Percentiles rank a stretch among this genome's conserved stretches.
Evolutionary conservation across 1,139 yeast species (phyloP).

Genomic region (Zygosaccharomyces sapae): DNA sequence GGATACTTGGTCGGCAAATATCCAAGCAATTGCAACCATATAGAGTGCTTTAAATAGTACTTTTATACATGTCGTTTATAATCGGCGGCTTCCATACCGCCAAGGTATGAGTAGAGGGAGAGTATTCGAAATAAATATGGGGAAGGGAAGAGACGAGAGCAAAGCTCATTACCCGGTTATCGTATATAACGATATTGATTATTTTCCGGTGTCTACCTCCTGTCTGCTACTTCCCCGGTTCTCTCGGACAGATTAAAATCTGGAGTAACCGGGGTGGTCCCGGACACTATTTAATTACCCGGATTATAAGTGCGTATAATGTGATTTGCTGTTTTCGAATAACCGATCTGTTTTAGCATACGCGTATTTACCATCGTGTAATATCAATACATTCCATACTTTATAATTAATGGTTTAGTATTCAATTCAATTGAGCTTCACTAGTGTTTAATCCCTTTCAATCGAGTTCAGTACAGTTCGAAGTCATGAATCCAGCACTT

Average conservation of each 20-base stretch:
- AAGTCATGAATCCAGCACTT: slow-evolving; percentile 8
- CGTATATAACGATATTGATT: too few relatives aligned
- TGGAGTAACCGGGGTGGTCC: too few relatives aligned
- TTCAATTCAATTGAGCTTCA: background rate
- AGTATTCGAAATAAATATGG: background rate
- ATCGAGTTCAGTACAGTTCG: background rate
- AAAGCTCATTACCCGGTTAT: background rate
- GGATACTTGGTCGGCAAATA: too few relatives aligned
- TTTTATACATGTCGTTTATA: too few relatives aligned
- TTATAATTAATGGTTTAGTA: background rate
- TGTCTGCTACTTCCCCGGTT: background rate
- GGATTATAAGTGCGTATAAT: background rate
- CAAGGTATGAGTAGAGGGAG: background rate
- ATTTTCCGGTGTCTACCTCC: too few relatives aligned
- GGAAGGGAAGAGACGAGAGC: background rate
- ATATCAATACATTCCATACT: background rate
- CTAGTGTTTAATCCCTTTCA: background rate
- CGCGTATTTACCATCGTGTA: background rate
- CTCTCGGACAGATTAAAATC: background rate
- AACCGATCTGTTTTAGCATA: background rate
- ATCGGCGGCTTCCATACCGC: background rate
- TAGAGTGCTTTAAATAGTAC: too few relatives aligned
- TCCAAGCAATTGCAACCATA: too few relatives aligned
- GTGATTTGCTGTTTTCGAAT: background rate
- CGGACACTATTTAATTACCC: background rate